Evolutionary conservation across 805 yeast species (phyloP).

Genomic region (Candida stauntonica): DNA sequence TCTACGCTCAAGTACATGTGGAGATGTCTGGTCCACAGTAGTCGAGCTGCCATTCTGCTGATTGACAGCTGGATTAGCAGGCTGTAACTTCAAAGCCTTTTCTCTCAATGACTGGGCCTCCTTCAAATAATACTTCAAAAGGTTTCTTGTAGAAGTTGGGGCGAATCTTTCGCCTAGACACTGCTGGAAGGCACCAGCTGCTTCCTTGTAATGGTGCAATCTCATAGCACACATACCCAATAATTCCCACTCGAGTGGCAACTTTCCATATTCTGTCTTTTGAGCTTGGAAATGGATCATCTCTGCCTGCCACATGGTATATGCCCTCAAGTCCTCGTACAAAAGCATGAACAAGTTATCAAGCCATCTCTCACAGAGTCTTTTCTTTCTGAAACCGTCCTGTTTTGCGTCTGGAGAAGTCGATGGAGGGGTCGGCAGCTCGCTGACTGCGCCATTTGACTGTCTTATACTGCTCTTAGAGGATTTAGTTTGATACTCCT

Average conservation of each 20-base stretch:
- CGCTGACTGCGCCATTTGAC: slow-evolving; percentile 9
- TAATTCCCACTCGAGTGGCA: slow-evolving; percentile 88
- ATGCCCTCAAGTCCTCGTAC: slow-evolving; percentile 72
- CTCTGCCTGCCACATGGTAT: slow-evolving; percentile 93
- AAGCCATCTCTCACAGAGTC: slow-evolving; percentile 71
- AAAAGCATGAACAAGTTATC: slow-evolving; percentile 65
- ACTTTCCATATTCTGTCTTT: slow-evolving; percentile 70
- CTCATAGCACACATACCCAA: slow-evolving; percentile 83
- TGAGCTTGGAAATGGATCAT: slow-evolving; percentile 84
- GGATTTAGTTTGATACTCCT: slow-evolving; percentile 44
- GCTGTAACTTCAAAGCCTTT: slow-evolving; percentile 10
- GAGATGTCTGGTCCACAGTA: slow-evolving; percentile 3
- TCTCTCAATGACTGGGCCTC: slow-evolving; percentile 36
- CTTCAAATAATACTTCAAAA: slow-evolving; percentile 59
- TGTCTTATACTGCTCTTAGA: slow-evolving; percentile 9
- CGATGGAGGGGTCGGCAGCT: neutral
- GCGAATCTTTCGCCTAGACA: slow-evolving; percentile 76
- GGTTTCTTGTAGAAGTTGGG: slow-evolving; percentile 69
- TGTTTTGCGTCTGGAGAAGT: slow-evolving; percentile 3
- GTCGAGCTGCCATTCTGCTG: slow-evolving; percentile 14
- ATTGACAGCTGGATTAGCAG: no score
- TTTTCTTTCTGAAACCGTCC: slow-evolving; percentile 53
- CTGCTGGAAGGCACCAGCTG: slow-evolving; percentile 74
- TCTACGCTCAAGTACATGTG: slow-evolving; percentile 30
- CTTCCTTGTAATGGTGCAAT: slow-evolving; percentile 82